Percentiles rank a stretch among this genome's conserved stretches.
Conservation (phyloP, 106 monocot genomes). For the Platanthera guangdongensis region DNA sequence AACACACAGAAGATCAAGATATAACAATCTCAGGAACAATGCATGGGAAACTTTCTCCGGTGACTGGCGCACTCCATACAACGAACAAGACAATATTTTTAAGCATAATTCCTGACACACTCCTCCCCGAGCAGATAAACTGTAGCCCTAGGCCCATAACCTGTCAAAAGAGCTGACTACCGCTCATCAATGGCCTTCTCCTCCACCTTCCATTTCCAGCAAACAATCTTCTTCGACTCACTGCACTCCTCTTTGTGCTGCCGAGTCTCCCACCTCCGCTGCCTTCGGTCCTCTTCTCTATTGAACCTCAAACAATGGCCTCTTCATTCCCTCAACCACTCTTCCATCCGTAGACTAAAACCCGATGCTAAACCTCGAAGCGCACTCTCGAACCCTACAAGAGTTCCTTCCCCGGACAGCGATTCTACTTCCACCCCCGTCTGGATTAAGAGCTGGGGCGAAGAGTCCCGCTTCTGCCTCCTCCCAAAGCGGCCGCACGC, state of each 20-base stretch:
- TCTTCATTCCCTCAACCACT: neutral
- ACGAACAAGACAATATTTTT: no score
- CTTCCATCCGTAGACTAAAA: conserved; percentile 8
- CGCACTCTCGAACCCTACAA: neutral
- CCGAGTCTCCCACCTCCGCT: conserved; percentile 9
- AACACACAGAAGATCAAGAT: no score
- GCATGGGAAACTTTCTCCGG: no score
- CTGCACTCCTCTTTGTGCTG: conserved; percentile 16
- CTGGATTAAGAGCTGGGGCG: conserved; percentile 39
- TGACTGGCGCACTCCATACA: no score
- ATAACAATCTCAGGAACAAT: no score
- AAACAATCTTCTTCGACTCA: conserved; percentile 28
- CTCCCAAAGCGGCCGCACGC: conserved; percentile 28
- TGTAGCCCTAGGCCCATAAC: no score
- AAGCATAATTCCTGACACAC: no score
- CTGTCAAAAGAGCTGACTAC: no score
- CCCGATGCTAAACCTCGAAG: conserved; percentile 6
- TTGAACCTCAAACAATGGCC: conserved; percentile 8
- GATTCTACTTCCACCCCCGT: neutral
- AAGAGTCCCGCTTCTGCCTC: conserved; percentile 3
- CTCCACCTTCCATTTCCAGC: conserved; percentile 21
- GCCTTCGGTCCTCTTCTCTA: conserved; percentile 7
- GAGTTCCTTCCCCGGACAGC: neutral
- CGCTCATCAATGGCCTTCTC: conserved; percentile 16
- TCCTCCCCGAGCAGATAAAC: no score